A percentile compares a stretch with the other conserved stretches of the same genome.
Conservation (phyloP, 2,329 filamentous ascomycete species). For the Pseudocercospora macadamiae region DNA sequence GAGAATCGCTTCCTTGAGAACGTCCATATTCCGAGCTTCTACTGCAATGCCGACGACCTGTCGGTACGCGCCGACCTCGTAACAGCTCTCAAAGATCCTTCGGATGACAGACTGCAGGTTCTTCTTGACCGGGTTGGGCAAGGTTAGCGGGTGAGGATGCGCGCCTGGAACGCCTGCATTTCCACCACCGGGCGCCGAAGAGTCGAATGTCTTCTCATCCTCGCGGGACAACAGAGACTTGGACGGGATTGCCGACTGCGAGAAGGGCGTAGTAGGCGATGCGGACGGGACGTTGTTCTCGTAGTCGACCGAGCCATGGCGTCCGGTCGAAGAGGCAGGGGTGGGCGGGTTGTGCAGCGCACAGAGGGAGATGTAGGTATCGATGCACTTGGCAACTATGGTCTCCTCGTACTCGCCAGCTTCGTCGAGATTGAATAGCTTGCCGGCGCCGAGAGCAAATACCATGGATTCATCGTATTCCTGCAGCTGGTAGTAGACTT, state of each 20-base stretch:
- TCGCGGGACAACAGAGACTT: slow-evolving; percentile 92
- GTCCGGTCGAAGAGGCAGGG: slow-evolving; percentile 22
- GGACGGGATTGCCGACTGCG: slow-evolving; percentile 86
- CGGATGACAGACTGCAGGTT: slow-evolving; percentile 84
- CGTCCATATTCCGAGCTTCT: slow-evolving; percentile 87
- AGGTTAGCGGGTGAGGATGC: slow-evolving; percentile 63
- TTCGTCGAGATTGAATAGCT: slow-evolving; percentile 89
- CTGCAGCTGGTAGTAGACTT: slow-evolving; percentile 98
- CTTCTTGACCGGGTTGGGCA: slow-evolving; percentile 73
- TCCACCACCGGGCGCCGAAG: slow-evolving; percentile 58
- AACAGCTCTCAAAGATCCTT: slow-evolving; percentile 87
- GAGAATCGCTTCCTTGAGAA: slow-evolving; percentile 83
- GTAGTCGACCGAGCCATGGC: slow-evolving; percentile 59
- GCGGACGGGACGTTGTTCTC: slow-evolving; percentile 52
- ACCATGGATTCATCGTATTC: slow-evolving; percentile 99
- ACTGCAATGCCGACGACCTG: slow-evolving; percentile 97
- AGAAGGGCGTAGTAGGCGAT: slow-evolving; percentile 93
- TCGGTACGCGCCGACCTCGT: slow-evolving; percentile 82
- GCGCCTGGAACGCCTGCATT: slow-evolving; percentile 57
- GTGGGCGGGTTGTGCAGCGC: slow-evolving; percentile 60
- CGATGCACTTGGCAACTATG: slow-evolving; percentile 95
- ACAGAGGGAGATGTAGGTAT: slow-evolving; percentile 89
- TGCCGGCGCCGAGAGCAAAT: slow-evolving; percentile 91
- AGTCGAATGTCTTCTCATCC: slow-evolving; percentile 65
- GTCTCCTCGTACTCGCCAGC: slow-evolving; percentile 97